Evolutionary conservation across 2,329 filamentous ascomycete genomes (phyloP).

Genomic region (Venturia oleaginea): DNA sequence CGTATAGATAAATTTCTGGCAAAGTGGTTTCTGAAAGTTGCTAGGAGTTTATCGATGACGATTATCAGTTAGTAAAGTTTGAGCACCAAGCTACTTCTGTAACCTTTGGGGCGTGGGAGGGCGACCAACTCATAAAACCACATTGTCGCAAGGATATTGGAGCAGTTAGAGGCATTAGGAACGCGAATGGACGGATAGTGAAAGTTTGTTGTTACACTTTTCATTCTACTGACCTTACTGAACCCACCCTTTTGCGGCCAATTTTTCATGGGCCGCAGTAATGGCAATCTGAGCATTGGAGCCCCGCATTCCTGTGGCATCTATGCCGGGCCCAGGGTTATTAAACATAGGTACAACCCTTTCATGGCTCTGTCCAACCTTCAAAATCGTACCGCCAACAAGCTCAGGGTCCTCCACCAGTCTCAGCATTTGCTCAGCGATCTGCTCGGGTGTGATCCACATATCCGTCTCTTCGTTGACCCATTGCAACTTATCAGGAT

Average conservation of each 20-base stretch:
- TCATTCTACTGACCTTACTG: slow-evolving; percentile 14
- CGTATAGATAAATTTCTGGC: too few species aligned
- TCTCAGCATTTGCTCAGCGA: slow-evolving; percentile 49
- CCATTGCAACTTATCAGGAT: slow-evolving; percentile 50
- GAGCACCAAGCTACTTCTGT: too few species aligned
- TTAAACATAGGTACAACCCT: slow-evolving; percentile 42
- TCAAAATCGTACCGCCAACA: slow-evolving; percentile 43
- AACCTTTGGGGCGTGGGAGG: too few species aligned
- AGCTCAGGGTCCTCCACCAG: slow-evolving; percentile 44
- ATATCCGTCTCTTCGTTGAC: slow-evolving; percentile 39
- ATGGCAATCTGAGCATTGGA: slow-evolving; percentile 33
- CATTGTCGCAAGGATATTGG: too few species aligned
- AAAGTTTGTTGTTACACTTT: background rate
- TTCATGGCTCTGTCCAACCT: slow-evolving; percentile 45
- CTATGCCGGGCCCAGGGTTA: slow-evolving; percentile 43
- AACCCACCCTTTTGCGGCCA: slow-evolving; percentile 43
- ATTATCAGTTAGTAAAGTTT: too few species aligned
- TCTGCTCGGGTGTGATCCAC: slow-evolving; percentile 54
- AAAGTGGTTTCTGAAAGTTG: too few species aligned
- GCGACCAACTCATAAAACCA: too few species aligned
- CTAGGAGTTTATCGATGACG: too few species aligned
- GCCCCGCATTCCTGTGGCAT: slow-evolving; percentile 34
- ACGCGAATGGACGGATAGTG: background rate
- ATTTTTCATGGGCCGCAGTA: slow-evolving; percentile 41
- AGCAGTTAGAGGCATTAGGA: too few species aligned